Evolutionary conservation across 2,329 filamentous ascomycete species (phyloP), one percentile per base, ranked within the genome.

Genomic region (Colletotrichum kahawae): DNA sequence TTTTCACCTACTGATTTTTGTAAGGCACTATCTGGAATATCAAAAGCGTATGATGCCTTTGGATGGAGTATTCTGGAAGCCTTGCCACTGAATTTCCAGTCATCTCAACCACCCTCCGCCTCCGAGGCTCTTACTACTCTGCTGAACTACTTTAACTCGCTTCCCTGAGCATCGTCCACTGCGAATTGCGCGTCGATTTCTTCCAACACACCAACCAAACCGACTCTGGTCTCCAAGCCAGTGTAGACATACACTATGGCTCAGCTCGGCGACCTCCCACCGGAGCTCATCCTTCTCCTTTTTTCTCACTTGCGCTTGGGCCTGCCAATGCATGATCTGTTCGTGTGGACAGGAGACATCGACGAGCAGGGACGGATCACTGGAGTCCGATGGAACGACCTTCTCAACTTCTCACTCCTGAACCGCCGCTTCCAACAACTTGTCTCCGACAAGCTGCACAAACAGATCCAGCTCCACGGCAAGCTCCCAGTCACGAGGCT

Each of bases 121-220:
- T 12, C 38, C 18, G 0, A 48, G 18, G 38, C 38, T 18, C 2
- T 1, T 4, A n/a, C 38, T 48, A 31, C 29, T 31, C 6, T 31
- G 9, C 29, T 5, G 7, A 2, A 2, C 29, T 31, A 48, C 38
- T 48, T 48, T 4, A n/a, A 43, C 9, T 43, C 38, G 18, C 18
- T 48, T n/a, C 18, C 6, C 38, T 12, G n/a, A 1, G 0, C 38
- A n/a, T n/a, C 0, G 9, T 48, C 1, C 38, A 48, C 38, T 48
- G 9, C 12, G 38, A 48, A 2, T 48, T 48, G 18, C 9, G 9
- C 1, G 8, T 12, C 9, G 3, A 14, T 56, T 27, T 27, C 21
- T 14, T 1, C 1, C 4, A 56, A 7, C n/a, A 16, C 7, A 16
- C 21, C 4, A 16, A 14, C 21, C n/a, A 56, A 27, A 4, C 0